Evolutionary conservation across 208 protist genomes (phyloP).

Genomic region (Vickermania spadyakhi): DNA sequence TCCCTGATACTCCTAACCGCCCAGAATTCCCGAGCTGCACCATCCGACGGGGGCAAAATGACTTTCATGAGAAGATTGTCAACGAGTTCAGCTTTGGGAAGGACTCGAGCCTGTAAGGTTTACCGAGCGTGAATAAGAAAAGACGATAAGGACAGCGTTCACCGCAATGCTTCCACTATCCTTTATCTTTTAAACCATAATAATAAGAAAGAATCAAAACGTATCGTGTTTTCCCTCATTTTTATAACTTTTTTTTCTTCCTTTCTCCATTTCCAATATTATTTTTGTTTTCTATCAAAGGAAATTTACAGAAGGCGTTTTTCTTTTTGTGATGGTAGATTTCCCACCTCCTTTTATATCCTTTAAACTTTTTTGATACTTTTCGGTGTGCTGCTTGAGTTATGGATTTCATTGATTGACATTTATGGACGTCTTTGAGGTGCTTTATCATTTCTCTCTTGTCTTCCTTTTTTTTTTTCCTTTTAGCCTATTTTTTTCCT

Average conservation of each 20-base stretch:
- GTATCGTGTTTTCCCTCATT: not conserved
- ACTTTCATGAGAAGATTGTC: conserved; percentile 1
- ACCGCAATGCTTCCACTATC: too few relatives aligned
- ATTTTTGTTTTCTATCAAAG: not conserved
- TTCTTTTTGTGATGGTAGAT: not conserved
- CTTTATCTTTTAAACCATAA: too few relatives aligned
- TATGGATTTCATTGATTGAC: too few relatives aligned
- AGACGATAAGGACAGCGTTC: too few relatives aligned
- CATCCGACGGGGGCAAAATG: not conserved
- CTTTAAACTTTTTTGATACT: too few relatives aligned
- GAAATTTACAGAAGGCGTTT: not conserved
- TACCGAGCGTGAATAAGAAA: too few relatives aligned
- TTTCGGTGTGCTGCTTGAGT: too few relatives aligned
- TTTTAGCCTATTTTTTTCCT: not conserved
- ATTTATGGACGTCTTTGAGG: too few relatives aligned
- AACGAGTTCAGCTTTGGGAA: conserved; percentile 2
- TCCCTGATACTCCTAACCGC: conserved; percentile 65
- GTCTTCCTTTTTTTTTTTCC: not conserved
- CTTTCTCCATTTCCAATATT: not conserved
- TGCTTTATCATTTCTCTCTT: not conserved
- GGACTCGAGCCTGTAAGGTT: conserved; percentile 1
- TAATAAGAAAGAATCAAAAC: not conserved
- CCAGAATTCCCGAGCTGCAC: conserved; percentile 24
- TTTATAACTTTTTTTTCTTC: not conserved
- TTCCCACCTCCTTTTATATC: too few relatives aligned